Base-by-base conservation (phyloP, 352 stramenopile species). In the Phytophthora tubulina region DNA sequence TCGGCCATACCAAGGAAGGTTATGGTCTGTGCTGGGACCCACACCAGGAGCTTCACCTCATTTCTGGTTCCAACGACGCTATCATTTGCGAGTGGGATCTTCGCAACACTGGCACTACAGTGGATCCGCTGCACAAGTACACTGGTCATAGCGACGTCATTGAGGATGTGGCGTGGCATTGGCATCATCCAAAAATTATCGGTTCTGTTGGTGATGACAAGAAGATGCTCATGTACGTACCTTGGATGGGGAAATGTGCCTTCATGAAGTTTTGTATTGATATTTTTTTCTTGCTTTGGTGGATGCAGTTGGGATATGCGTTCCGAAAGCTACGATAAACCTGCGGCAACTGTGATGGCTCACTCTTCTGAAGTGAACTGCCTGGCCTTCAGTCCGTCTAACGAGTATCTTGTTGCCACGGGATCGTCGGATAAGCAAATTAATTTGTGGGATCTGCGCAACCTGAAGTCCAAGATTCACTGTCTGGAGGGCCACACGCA, bases 391-490 rank as follows among this genome's bases (percentile, higher is more conserved):
- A 98, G 97, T 75, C 98, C 97, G 2, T 94, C 96, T 51, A 98
- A 97, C 70, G 97, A 99, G 70, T 98, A 97, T 67, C 77, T 99
- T 21, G 81, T 99, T 39, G 95, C 95, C 0, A 99, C 97, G 17
- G 98, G 95, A 9, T 96, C 86, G 32, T 89, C 85, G 3, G 98
- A 99, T 75, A 97, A 98, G 42, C 74, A 84, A 8, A 95, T 99
- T 15, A 97, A 97, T 50, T 79, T 99, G 41, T 99, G 98, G 98
- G 98, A 99, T 79, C 90, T 99, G 82, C 92, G 98, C 38, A 99
- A 99, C 82, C 83, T 99, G 66, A 93, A 86, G 55, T 76, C 89
- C 60, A 91, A 96, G 63, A 77, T 99, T 52, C 97, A 99, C 77
- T 92, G 85, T 31, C 93, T 99, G 27, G 78, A 97, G 52, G 96